Percentiles rank a stretch among this genome's conserved stretches.
These are phyloP conservation scores for Globisporangium spinosum DNA, from an alignment of 352 stramenopile species.

Conservation along the genomic window DNA sequence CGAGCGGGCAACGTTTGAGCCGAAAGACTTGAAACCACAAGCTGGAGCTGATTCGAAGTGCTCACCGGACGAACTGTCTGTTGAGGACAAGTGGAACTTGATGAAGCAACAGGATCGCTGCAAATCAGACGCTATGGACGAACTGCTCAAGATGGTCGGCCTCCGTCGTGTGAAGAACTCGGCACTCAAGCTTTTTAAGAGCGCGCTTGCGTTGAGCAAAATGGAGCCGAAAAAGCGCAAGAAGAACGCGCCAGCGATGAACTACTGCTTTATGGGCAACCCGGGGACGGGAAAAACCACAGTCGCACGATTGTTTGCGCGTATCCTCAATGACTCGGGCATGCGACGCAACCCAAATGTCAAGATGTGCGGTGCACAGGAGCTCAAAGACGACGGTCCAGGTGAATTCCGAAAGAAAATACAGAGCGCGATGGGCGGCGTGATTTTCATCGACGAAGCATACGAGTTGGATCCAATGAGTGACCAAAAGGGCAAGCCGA, in stretches of 20 bases:
- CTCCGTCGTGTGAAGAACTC: slow-evolving; percentile 79
- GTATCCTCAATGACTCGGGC: slow-evolving; percentile 69
- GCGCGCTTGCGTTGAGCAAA: slow-evolving; percentile 47
- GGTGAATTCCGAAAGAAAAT: slow-evolving; percentile 80
- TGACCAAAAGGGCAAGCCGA: slow-evolving; percentile 76
- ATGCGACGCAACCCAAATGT: slow-evolving; percentile 45
- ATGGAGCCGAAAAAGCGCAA: slow-evolving; percentile 56
- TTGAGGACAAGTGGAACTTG: slow-evolving; percentile 57
- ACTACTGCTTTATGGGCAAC: slow-evolving; percentile 79
- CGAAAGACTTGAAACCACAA: not conserved
- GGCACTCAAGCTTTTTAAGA: slow-evolving; percentile 76
- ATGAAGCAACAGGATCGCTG: slow-evolving; percentile 47
- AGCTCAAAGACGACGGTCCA: slow-evolving; percentile 67
- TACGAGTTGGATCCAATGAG: slow-evolving; percentile 85
- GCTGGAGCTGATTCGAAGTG: not conserved
- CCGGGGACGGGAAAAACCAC: slow-evolving; percentile 78
- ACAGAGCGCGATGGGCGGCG: slow-evolving; percentile 59
- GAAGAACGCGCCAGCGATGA: slow-evolving; percentile 64
- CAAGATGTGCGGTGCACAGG: slow-evolving; percentile 50
- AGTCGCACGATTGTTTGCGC: slow-evolving; percentile 79
- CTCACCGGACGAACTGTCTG: not conserved
- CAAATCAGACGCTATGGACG: slow-evolving; percentile 71
- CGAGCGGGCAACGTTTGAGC: slow-evolving; percentile 24
- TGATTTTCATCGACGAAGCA: slow-evolving; percentile 93
- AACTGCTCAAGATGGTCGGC: slow-evolving; percentile 78